These are phyloP conservation scores for Corinectria fuckeliana DNA, from an alignment of 2,329 filamentous ascomycete genomes.

Conservation along the genomic window DNA sequence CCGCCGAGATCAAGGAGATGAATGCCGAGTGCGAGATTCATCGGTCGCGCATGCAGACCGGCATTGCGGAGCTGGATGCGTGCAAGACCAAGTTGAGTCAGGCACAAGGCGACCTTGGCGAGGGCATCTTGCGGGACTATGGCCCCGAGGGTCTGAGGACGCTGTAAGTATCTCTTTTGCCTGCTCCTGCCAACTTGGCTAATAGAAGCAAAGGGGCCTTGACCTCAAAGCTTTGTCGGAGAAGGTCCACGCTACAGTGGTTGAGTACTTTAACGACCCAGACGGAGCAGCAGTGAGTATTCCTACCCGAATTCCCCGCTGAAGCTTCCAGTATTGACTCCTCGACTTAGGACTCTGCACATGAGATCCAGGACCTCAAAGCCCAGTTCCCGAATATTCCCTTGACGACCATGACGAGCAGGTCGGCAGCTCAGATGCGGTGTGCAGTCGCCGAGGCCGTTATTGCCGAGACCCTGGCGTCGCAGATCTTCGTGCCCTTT, in stretches of 20 bases:
- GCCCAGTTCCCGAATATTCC: conserved; percentile 34
- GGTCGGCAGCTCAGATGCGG: conserved; percentile 34
- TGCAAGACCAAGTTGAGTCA: conserved; percentile 30
- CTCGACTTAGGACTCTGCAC: conserved; percentile 23
- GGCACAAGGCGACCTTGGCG: conserved; percentile 34
- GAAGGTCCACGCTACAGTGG: conserved; percentile 34
- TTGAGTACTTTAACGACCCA: conserved; percentile 37
- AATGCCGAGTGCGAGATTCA: conserved; percentile 36
- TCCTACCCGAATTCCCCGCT: not conserved
- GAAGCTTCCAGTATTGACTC: not conserved
- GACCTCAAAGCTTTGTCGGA: conserved; percentile 32
- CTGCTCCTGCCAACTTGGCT: not conserved
- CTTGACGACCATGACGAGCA: conserved; percentile 30
- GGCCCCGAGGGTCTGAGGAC: conserved; percentile 28
- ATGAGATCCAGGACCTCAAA: conserved; percentile 35
- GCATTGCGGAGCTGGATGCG: conserved; percentile 23
- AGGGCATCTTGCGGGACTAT: conserved; percentile 30
- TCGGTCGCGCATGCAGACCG: conserved; percentile 31
- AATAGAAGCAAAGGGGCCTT: conserved; percentile 25
- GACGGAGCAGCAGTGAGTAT: conserved; percentile 31
- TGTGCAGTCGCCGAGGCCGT: conserved; percentile 40
- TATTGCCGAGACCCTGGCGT: conserved; percentile 31
- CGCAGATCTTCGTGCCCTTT: conserved; percentile 40
- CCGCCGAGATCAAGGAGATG: conserved; percentile 36
- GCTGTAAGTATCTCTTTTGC: conserved; percentile 23